Evolutionary conservation across 2,329 filamentous ascomycete species (phyloP), one percentile per base, ranked within the genome.

Genomic region (Botryosphaeria agaves): DNA sequence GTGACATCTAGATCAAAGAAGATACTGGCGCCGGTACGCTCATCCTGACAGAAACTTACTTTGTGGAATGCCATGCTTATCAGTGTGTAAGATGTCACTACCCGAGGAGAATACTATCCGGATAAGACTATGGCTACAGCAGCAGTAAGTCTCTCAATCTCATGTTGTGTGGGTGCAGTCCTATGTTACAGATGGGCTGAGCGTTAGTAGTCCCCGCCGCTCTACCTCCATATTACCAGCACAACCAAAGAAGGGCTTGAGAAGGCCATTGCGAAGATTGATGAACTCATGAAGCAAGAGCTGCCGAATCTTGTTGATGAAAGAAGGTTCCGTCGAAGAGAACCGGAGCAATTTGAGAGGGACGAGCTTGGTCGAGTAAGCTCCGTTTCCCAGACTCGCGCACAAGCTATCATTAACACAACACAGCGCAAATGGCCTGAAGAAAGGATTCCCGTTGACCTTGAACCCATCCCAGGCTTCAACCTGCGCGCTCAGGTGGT

Each of bases 11-110:
- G 89, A 98, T 98, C 51, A 92, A 93, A 77, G 87, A 94, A 66
- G 83, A 94, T 51, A 95, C 87, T 76, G 89, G 89, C 70, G 87
- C 89, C 69, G 89, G 89, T 98, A 98, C 76, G 85, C 72, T 65
- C 61, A 55, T 62, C 60, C 58, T 61, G 35, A 39, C 54, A 57
- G 55, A 52, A 57, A 56, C 52, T 52, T 55, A 57, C 57, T 53
- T 43, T 52, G 45, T 57, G 55, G 56, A 62, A 61, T 56, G 55
- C 50, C 56, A 61, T 69, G 63, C 69, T 74, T 62, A 72, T 69
- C 49, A 62, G 52, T 62, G 52, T 58, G 58, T n/a, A 84, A 95
- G 89, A 98, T 85, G 83, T 98, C 66, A 98, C 89, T 29, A 95
- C 87, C 35, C 78, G 87, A 52, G 89, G 89, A 59, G 87, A 76